Conservation (phyloP, 2,329 filamentous ascomycete species). For the Samsoniella hepiali region DNA sequence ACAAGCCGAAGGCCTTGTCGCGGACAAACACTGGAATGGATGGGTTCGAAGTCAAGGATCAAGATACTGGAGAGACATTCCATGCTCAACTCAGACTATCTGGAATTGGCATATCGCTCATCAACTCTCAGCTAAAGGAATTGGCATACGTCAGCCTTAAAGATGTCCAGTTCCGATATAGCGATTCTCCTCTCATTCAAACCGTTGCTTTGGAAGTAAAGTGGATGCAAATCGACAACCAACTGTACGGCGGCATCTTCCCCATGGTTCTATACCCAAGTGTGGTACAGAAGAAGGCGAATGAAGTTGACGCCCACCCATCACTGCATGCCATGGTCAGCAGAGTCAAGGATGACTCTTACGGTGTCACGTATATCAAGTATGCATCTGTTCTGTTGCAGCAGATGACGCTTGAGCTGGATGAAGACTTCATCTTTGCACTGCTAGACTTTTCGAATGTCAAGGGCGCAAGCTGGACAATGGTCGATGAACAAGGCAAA, state of each 20-base stretch:
- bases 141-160: slow-evolving; percentile 90
- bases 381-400: slow-evolving; percentile 92
- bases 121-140: slow-evolving; percentile 89
- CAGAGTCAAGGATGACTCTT: slow-evolving; percentile 95
- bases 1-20: slow-evolving; percentile 57
- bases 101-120: slow-evolving; percentile 86
- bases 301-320: slow-evolving; percentile 93
- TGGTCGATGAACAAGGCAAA: slow-evolving; percentile 68
- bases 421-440: slow-evolving; percentile 97
- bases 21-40: slow-evolving; percentile 50
- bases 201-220: slow-evolving; percentile 88
- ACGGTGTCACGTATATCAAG: slow-evolving; percentile 97
- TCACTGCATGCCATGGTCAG: slow-evolving; percentile 91
- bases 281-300: slow-evolving; percentile 93
- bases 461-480: slow-evolving; percentile 76
- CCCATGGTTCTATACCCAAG: slow-evolving; percentile 96
- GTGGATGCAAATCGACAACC: slow-evolving; percentile 99
- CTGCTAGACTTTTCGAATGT: slow-evolving; percentile 93
- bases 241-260: slow-evolving; percentile 97
- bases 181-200: slow-evolving; percentile 90
- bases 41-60: slow-evolving; percentile 85
- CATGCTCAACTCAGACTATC: slow-evolving; percentile 83
- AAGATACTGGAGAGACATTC: slow-evolving; percentile 85
- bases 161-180: slow-evolving; percentile 86
- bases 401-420: slow-evolving; percentile 96